phyloP scores from a whole-genome alignment of 305 asterid species.

The Striga hermonthica region DNA sequence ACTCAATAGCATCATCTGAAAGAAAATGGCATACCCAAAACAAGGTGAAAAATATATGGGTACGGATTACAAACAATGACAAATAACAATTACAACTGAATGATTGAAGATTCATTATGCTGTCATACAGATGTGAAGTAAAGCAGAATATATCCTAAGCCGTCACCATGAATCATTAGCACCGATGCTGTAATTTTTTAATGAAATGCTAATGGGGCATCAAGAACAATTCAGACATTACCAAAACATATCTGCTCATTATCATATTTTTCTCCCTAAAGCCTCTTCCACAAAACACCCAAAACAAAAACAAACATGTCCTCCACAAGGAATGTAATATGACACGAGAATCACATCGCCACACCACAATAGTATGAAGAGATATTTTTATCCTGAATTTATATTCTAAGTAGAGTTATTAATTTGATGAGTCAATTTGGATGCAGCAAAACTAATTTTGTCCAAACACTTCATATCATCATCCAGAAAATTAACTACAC shows the following conservation, averaged over 20 bases:
- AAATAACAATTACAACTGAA: too few relatives aligned
- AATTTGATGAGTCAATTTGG: constrained; percentile 28
- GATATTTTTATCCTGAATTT: not conserved
- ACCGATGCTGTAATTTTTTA: not conserved
- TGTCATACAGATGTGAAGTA: constrained; percentile 14
- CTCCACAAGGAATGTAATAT: constrained; percentile 7
- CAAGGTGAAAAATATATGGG: constrained; percentile 4
- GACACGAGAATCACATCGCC: constrained; percentile 10
- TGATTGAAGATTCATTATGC: constrained; percentile 20
- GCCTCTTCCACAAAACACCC: not conserved
- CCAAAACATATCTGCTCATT: not conserved
- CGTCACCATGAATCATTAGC: constrained; percentile 19
- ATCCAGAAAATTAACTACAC: constrained; percentile 11
- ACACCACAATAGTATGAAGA: not conserved
- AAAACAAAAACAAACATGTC: not conserved
- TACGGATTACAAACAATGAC: constrained; percentile 2
- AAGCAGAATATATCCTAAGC: not conserved
- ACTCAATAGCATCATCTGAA: not conserved
- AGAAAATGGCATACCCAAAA: constrained; percentile 4
- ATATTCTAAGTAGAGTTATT: constrained; percentile 7
- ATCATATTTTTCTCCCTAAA: not conserved
- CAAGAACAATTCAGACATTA: not conserved
- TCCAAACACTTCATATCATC: constrained; percentile 22
- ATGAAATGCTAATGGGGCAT: not conserved
- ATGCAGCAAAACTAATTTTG: constrained; percentile 21